Evolutionary conservation across 2,329 filamentous ascomycete genomes (phyloP).

Genomic region (Epichloe sp.): DNA sequence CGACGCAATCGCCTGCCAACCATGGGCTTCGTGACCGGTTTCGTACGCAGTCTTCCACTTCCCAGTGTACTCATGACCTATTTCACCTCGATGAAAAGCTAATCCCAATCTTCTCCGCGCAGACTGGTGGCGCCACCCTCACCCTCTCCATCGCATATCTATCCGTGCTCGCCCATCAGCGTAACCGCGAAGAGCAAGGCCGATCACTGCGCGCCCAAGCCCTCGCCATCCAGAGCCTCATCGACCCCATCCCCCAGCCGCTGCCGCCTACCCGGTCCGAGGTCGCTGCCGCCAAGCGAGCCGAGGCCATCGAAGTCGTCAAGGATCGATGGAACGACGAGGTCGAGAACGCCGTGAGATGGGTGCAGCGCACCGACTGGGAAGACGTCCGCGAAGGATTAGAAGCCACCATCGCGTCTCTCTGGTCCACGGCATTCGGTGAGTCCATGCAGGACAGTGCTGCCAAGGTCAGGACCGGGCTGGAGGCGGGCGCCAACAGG

Average conservation of each 20-base stretch:
- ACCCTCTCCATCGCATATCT: conserved; percentile 64
- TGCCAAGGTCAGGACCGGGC: conserved; percentile 15
- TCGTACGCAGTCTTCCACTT: conserved; percentile 34
- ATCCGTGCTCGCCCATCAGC: conserved; percentile 55
- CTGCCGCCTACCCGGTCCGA: conserved; percentile 38
- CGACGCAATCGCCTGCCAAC: conserved; percentile 6
- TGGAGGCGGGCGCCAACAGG: conserved; percentile 21
- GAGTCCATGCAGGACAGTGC: conserved; percentile 16
- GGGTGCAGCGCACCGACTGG: conserved; percentile 56
- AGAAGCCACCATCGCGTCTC: conserved; percentile 33
- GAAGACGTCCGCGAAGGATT: conserved; percentile 43
- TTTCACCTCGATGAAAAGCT: neutral
- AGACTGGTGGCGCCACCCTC: conserved; percentile 66
- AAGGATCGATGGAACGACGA: conserved; percentile 74
- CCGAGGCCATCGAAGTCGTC: conserved; percentile 48
- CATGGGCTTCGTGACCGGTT: conserved; percentile 65
- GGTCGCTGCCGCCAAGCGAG: conserved; percentile 36
- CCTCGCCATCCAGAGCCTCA: conserved; percentile 37
- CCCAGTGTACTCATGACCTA: neutral
- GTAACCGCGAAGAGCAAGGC: conserved; percentile 48
- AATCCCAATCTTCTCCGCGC: neutral
- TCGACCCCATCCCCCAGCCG: conserved; percentile 32
- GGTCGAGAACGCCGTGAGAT: conserved; percentile 51
- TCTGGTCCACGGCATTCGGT: conserved; percentile 30
- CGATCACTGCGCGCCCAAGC: conserved; percentile 44